Percentiles rank a stretch among this genome's conserved stretches.
These are phyloP conservation scores for Fistulinella prunicolor DNA, from an alignment of 768 basidiomycete genomes.

Conservation along the genomic window DNA sequence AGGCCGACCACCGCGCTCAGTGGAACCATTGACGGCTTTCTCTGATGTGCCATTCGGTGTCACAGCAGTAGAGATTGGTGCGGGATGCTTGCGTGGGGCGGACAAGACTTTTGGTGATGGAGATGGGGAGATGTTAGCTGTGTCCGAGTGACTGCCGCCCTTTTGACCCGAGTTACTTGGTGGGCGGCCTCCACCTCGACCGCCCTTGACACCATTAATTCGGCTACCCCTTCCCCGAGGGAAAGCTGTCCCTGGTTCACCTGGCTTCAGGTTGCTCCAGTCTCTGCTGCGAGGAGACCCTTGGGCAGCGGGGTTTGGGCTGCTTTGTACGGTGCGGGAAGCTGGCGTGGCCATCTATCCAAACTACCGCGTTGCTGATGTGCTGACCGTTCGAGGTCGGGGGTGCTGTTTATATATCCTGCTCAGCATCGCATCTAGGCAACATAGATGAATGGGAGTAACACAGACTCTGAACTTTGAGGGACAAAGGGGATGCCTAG, in stretches of 20 bases:
- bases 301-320: slow-evolving; percentile 27
- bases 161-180: slow-evolving; percentile 20
- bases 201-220: slow-evolving; percentile 24
- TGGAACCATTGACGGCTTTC: slow-evolving; percentile 19
- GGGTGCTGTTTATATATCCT: slow-evolving; percentile 6
- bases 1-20: slow-evolving; percentile 21
- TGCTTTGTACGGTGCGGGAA: slow-evolving; percentile 27
- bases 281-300: slow-evolving; percentile 35
- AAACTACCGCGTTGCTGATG: background rate
- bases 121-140: slow-evolving; percentile 16
- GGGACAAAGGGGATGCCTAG: background rate
- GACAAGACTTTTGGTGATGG: slow-evolving; percentile 16
- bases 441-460: background rate
- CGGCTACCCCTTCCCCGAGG: slow-evolving; percentile 39
- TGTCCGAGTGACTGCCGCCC: slow-evolving; percentile 22
- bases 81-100: slow-evolving; percentile 16
- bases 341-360: slow-evolving; percentile 44
- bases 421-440: slow-evolving; percentile 12
- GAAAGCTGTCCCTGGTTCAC: slow-evolving; percentile 48
- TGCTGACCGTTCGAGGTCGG: slow-evolving; percentile 1
- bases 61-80: slow-evolving; percentile 10
- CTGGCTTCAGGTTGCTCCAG: slow-evolving; percentile 40
- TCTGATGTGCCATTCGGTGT: slow-evolving; percentile 22
- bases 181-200: slow-evolving; percentile 30
- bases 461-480: slow-evolving; percentile 14